phyloP scores from a whole-genome alignment of 768 basidiomycete species.

The Rickenella mellea region DNA sequence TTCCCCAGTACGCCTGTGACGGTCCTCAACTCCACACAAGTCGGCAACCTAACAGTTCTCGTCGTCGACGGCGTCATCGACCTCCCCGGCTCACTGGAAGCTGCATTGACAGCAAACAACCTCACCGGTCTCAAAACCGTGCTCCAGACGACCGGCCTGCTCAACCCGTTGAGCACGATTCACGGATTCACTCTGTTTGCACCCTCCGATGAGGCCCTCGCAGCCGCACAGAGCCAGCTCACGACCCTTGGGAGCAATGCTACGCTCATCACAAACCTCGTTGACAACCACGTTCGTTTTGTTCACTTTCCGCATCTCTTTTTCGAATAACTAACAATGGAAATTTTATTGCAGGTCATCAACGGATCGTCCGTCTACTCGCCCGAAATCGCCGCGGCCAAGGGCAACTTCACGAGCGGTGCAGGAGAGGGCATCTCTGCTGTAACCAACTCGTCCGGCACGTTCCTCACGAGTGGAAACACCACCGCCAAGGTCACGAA shows the following conservation, averaged over 20 bases:
- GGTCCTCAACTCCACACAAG: conserved; percentile 28
- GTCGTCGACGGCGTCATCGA: conserved; percentile 40
- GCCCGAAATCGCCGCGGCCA: conserved; percentile 26
- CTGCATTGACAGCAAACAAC: conserved; percentile 32
- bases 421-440: conserved; percentile 47
- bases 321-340: too few relatives aligned
- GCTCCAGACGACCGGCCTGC: conserved; percentile 24
- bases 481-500: conserved; percentile 43
- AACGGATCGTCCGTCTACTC: conserved; percentile 66
- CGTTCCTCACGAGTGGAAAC: conserved; percentile 19
- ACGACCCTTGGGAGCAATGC: conserved; percentile 30
- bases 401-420: conserved; percentile 37
- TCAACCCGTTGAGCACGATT: conserved; percentile 24
- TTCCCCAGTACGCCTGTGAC: conserved; percentile 21
- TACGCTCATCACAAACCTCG: conserved; percentile 32
- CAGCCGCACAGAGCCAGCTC: conserved; percentile 22
- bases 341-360: conserved; percentile 37
- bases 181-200: conserved; percentile 61
- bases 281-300: conserved; percentile 51
- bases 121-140: conserved; percentile 29
- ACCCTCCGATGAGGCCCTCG: conserved; percentile 45
- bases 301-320: neutral
- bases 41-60: conserved; percentile 34
- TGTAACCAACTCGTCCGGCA: conserved; percentile 44
- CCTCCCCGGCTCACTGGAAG: conserved; percentile 39